These are phyloP conservation scores for Macroventuria anomochaeta DNA, from an alignment of 2,329 filamentous ascomycete species.

Conservation along the genomic window DNA sequence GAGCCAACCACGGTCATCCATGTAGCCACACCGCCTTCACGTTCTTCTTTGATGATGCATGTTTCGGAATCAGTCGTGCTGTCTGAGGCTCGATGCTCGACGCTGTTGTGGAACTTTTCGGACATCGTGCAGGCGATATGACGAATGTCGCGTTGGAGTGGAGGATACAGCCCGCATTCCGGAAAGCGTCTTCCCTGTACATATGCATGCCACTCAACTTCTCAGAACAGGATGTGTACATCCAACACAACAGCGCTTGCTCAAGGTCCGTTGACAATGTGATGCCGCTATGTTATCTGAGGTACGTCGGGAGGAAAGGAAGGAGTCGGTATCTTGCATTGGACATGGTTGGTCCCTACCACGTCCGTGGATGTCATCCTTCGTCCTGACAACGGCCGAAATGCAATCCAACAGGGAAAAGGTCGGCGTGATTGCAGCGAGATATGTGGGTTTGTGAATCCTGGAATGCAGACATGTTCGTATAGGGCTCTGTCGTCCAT, in stretches of 20 bases:
- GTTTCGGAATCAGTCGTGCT: conserved; percentile 33
- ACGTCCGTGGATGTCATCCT: background rate
- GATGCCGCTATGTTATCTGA: conserved; percentile 19
- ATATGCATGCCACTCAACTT: conserved; percentile 17
- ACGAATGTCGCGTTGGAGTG: conserved; percentile 9
- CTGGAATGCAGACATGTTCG: conserved; percentile 13
- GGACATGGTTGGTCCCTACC: background rate
- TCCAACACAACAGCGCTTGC: conserved; percentile 3
- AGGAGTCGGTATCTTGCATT: conserved; percentile 16
- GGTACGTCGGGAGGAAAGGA: conserved; percentile 16
- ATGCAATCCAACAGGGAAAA: background rate
- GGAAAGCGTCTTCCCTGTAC: conserved; percentile 13
- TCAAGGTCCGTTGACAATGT: conserved; percentile 18
- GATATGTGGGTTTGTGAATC: conserved; percentile 13
- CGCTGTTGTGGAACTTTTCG: conserved; percentile 21
- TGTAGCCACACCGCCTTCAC: conserved; percentile 27
- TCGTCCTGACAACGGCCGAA: conserved; percentile 10
- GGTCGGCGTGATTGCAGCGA: conserved; percentile 8
- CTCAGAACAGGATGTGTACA: conserved; percentile 3
- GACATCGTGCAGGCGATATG: conserved; percentile 20
- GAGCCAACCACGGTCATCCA: conserved; percentile 49
- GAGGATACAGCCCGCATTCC: conserved; percentile 13
- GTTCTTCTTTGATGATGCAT: conserved; percentile 21
- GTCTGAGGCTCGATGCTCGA: conserved; percentile 18
- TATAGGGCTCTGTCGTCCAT: background rate